These are phyloP conservation scores for Galeopsis tetrahit DNA, from an alignment of 257 asterid genomes.

Conservation along the genomic window DNA sequence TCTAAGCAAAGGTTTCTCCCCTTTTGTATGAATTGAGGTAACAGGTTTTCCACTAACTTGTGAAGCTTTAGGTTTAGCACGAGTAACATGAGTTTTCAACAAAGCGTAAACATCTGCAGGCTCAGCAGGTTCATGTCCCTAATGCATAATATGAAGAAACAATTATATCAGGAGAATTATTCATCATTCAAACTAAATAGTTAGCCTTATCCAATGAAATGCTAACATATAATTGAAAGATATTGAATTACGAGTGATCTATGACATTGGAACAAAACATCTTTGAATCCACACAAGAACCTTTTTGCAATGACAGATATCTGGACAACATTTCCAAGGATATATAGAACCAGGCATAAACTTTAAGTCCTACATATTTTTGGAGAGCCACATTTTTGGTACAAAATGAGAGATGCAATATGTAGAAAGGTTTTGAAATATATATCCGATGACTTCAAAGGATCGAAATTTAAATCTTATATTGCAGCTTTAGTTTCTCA, in stretches of 20 bases:
- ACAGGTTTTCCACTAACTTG: constrained; percentile 42
- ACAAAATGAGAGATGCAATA: too few species aligned
- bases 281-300: neutral
- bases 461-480: too few species aligned
- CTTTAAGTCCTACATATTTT: neutral
- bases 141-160: constrained; percentile 34
- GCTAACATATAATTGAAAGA: constrained; percentile 2
- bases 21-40: constrained; percentile 42
- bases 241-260: neutral
- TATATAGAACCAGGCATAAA: neutral
- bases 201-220: neutral
- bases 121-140: constrained; percentile 70
- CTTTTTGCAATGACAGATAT: neutral
- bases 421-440: too few species aligned
- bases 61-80: constrained; percentile 42
- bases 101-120: constrained; percentile 56
- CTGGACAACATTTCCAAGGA: constrained; percentile 2
- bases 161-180: constrained; percentile 7
- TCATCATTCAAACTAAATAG: constrained; percentile 3
- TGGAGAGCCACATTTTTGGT: neutral
- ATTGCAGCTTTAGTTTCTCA: too few species aligned
- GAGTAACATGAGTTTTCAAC: constrained; percentile 41
- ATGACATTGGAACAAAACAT: constrained; percentile 7
- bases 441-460: too few species aligned
- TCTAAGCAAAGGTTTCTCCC: constrained; percentile 34